A percentile compares a stretch with the other conserved stretches of the same genome.
phyloP scores from a whole-genome alignment of 2,329 filamentous ascomycete genomes.

The Aspergillus piperis region DNA sequence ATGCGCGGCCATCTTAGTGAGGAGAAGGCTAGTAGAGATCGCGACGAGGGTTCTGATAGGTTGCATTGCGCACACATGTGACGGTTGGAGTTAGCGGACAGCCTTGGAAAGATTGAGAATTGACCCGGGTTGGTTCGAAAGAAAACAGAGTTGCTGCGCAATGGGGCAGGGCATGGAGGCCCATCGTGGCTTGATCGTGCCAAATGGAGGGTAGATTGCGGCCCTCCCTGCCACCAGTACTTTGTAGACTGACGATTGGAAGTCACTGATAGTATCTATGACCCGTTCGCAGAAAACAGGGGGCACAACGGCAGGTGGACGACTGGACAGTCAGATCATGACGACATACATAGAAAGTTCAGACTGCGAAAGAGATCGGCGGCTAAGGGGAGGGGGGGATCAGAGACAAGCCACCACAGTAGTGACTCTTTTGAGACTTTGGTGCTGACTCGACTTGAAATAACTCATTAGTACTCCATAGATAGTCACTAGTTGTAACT shows the following conservation, averaged over 20 bases:
- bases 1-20: background rate
- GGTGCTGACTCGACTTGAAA: background rate
- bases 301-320: background rate
- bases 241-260: background rate
- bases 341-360: background rate
- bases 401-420: background rate
- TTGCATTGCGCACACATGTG: constrained; percentile 5
- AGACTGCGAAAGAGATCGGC: constrained; percentile 6
- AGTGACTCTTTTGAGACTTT: background rate
- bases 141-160: background rate
- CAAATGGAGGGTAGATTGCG: background rate
- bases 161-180: background rate
- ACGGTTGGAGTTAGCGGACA: background rate
- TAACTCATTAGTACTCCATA: background rate
- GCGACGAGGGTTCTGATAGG: background rate
- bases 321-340: background rate
- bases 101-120: constrained; percentile 4
- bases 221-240: background rate
- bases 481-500: background rate
- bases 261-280: background rate
- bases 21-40: background rate
- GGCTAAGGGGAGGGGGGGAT: constrained; percentile 2
- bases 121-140: background rate
- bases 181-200: background rate
- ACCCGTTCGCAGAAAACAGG: background rate